Percentiles rank a stretch among this genome's conserved stretches.
Conservation (phyloP, 2,329 filamentous ascomycete genomes). For the Diaporthe helianthi region DNA sequence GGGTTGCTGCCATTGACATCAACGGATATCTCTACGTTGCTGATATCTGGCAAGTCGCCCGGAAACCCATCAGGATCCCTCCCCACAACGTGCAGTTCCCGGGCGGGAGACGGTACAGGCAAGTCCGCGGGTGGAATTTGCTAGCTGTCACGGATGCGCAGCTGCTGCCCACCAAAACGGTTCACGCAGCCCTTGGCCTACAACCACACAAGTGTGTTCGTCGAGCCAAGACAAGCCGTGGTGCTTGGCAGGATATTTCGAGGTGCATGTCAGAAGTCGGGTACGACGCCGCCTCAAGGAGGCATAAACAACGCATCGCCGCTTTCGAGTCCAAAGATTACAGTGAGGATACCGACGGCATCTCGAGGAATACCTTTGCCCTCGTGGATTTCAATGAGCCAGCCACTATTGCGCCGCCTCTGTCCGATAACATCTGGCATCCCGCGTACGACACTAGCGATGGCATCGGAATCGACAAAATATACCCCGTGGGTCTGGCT, state of each 20-base stretch:
- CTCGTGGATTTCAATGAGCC: not conserved
- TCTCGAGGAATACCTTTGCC: not conserved
- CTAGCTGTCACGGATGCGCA: constrained; percentile 29
- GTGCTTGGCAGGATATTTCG: constrained; percentile 30
- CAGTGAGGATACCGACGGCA: constrained; percentile 5
- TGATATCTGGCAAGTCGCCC: constrained; percentile 56
- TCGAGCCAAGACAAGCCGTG: constrained; percentile 21
- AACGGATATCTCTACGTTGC: constrained; percentile 56
- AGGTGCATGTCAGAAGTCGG: constrained; percentile 27
- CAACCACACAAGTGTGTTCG: constrained; percentile 3
- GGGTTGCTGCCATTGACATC: constrained; percentile 60
- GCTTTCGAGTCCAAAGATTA: not conserved
- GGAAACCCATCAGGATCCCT: constrained; percentile 39
- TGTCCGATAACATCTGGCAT: not conserved
- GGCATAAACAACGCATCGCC: constrained; percentile 1
- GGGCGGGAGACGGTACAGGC: not conserved
- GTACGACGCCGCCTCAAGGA: constrained; percentile 26
- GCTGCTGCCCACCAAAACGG: constrained; percentile 16
- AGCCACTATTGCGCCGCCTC: not conserved
- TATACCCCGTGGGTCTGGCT: not conserved
- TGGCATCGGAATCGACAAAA: not conserved
- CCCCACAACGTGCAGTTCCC: constrained; percentile 32
- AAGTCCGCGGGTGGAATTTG: constrained; percentile 29
- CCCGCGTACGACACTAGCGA: constrained; percentile 2
- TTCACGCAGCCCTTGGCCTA: constrained; percentile 26